Evolutionary conservation across 768 basidiomycete genomes (phyloP).

Genomic region (Coprinopsis cinerea): DNA sequence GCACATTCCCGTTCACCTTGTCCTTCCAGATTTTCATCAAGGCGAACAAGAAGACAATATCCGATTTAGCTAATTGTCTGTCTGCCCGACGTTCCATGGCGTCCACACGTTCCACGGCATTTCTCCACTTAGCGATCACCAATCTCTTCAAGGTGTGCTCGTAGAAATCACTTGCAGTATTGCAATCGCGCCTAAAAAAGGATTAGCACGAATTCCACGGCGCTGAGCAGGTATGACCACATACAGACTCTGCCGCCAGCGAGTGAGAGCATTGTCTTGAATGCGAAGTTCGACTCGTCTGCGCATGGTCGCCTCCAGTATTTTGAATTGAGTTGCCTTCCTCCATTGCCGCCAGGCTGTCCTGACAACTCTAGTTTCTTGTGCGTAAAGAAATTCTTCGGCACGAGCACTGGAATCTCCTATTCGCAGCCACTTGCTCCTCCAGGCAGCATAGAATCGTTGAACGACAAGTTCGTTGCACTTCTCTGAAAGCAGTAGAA

Average conservation of each 20-base stretch:
- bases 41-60: conserved; percentile 52
- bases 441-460: conserved; percentile 52
- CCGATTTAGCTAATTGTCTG: conserved; percentile 51
- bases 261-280: conserved; percentile 38
- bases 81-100: conserved; percentile 47
- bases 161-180: conserved; percentile 7
- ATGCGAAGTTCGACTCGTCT: conserved; percentile 44
- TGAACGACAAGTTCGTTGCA: conserved; percentile 38
- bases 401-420: conserved; percentile 44
- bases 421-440: conserved; percentile 30
- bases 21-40: conserved; percentile 64
- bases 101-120: conserved; percentile 20
- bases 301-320: conserved; percentile 38
- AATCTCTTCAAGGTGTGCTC: conserved; percentile 8
- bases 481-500: conserved; percentile 45
- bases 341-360: conserved; percentile 58
- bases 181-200: conserved; percentile 6
- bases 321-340: conserved; percentile 34
- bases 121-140: conserved; percentile 10
- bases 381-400: conserved; percentile 37
- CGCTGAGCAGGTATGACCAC: conserved; percentile 17
- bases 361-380: conserved; percentile 31
- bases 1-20: conserved; percentile 12
- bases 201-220: not conserved
- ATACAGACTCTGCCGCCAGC: conserved; percentile 57